Base-by-base conservation (phyloP, 139 green algal genomes). In the Monoraphidium neglectum region DNA sequence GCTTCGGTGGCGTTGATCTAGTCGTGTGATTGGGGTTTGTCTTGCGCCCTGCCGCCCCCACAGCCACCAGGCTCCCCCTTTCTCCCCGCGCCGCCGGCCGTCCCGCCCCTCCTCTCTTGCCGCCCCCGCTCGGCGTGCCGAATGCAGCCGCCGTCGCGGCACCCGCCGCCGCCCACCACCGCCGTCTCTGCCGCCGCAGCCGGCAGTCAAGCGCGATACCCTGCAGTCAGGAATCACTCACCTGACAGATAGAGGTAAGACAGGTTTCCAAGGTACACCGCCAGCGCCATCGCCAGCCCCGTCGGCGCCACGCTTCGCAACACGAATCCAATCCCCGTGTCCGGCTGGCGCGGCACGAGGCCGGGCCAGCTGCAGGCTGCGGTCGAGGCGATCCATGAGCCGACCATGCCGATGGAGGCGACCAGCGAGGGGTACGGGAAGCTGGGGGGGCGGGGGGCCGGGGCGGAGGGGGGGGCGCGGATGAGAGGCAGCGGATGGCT, bases 241-340 rank as follows among this genome's bases (percentile, higher is more conserved):
- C 72, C 72, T 72, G 72, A 78, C 4, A 78, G 61, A 33, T 72
- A 37, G 12, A 78, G 38, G 26, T 78, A 78, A 28, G 61, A 60
- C 2, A 47, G 53, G 72, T 78, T 78, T 1, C 72, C 72, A 15
- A 64, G 32, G 43, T 78, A 62, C 43, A 78, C 65, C 1, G 72
- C 30, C 13, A 78, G 43, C 18, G 72, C 72, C 72, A 70, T 35
- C 12, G 70, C 70, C 0, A 78, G 33, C 47, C 72, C 72, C 21
- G 72, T 78, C 1, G 72, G 72, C 72, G 70, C 24, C 5, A 78
- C 32, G 35, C 51, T 21, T 12, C 43, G 71, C 16, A 54, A 24
- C 10, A 46, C 37, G 28, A 78, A 63, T 8, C 49, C 53, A 2
- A 64, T 15, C 24, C 46, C 62, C 32, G 64, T 51, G 3, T 24